Evolutionary conservation across 2,329 filamentous ascomycete genomes (phyloP).

Genomic region (Penicillium decumbens): DNA sequence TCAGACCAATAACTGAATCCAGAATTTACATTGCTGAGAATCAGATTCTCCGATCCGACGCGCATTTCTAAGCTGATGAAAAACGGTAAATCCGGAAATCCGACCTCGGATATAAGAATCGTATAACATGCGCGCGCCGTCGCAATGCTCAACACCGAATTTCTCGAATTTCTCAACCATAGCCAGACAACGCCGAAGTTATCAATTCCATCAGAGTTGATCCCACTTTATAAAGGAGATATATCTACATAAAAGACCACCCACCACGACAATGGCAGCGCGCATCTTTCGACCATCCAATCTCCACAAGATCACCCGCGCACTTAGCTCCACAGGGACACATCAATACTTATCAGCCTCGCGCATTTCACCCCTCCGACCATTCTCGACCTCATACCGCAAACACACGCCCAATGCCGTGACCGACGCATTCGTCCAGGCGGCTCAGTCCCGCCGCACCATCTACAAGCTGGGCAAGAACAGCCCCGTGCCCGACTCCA

Average conservation of each 20-base stretch:
- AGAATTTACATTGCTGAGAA: neutral
- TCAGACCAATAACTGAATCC: neutral
- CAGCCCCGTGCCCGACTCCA: slow-evolving; percentile 33
- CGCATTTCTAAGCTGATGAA: neutral
- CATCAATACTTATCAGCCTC: neutral
- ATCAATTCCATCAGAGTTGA: neutral
- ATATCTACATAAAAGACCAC: neutral
- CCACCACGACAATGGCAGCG: slow-evolving; percentile 9
- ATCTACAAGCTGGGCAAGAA: slow-evolving; percentile 36
- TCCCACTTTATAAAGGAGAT: neutral
- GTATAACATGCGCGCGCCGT: neutral
- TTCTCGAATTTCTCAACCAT: neutral
- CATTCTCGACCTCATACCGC: slow-evolving; percentile 15
- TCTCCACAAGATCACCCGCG: slow-evolving; percentile 10
- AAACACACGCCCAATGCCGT: slow-evolving; percentile 11
- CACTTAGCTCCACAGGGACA: slow-evolving; percentile 9
- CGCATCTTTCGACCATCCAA: slow-evolving; percentile 14
- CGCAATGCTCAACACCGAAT: neutral
- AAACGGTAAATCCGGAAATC: neutral
- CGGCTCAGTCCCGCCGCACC: slow-evolving; percentile 34
- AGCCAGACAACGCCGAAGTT: neutral
- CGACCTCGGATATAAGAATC: neutral
- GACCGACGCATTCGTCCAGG: slow-evolving; percentile 27
- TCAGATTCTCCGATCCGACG: neutral
- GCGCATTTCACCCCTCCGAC: slow-evolving; percentile 14